Evolutionary conservation across 2,329 filamentous ascomycete species (phyloP).

Genomic region (Calonectria leucothoes): DNA sequence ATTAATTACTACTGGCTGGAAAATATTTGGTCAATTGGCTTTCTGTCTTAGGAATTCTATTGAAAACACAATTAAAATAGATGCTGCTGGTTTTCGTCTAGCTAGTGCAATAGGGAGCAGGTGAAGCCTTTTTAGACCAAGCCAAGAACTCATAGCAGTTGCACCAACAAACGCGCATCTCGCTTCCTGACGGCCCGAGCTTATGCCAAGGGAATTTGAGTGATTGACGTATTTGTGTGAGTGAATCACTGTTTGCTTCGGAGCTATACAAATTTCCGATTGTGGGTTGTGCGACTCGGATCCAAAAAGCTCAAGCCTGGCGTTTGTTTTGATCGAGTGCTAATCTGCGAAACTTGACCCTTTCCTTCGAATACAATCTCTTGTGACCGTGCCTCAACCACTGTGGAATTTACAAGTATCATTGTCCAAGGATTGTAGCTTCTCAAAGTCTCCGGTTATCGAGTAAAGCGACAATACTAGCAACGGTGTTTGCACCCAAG

Average conservation of each 20-base stretch:
- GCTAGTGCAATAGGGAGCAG: too few species aligned
- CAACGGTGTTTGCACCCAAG: background rate
- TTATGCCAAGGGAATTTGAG: background rate
- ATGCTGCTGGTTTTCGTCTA: background rate
- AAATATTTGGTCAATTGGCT: background rate
- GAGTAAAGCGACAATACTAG: too few species aligned
- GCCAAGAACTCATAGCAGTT: background rate
- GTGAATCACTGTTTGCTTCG: background rate
- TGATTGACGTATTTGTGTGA: background rate
- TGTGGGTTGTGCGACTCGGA: background rate
- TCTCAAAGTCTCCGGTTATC: too few species aligned
- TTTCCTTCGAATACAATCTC: background rate
- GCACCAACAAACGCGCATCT: background rate
- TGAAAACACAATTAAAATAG: background rate
- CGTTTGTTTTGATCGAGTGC: background rate
- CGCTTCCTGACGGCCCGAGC: background rate
- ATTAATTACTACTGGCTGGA: background rate
- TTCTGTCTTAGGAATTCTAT: background rate
- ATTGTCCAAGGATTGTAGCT: background rate
- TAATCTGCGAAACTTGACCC: background rate
- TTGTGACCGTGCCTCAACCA: background rate
- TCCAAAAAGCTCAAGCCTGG: background rate
- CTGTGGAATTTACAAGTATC: background rate
- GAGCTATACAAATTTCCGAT: background rate
- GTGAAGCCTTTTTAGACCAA: background rate